These are phyloP conservation scores for Apiotrichum mycotoxinovorans DNA, from an alignment of 1,284 basidiomycete genomes.

Conservation along the genomic window DNA sequence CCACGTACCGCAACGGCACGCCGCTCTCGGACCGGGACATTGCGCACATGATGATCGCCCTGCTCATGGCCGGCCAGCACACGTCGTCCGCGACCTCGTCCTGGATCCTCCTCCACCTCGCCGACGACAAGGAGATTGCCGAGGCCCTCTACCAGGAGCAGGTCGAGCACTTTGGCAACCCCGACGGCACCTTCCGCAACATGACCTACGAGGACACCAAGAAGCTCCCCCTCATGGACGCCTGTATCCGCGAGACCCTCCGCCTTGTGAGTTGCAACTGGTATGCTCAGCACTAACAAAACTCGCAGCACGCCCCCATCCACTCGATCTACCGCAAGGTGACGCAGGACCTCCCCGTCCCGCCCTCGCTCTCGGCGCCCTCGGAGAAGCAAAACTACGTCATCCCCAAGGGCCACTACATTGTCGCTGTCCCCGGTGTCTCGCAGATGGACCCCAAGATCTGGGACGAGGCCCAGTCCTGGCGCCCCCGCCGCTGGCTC, in stretches of 20 bases:
- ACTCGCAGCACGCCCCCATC: slow-evolving; percentile 71
- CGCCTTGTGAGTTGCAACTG: slow-evolving; percentile 55
- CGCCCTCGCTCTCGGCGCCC: slow-evolving; percentile 72
- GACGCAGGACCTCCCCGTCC: slow-evolving; percentile 76
- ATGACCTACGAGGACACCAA: slow-evolving; percentile 86
- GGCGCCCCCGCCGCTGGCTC: slow-evolving; percentile 82
- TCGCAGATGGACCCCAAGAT: slow-evolving; percentile 80
- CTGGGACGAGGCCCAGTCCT: slow-evolving; percentile 71
- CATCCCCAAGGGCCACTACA: slow-evolving; percentile 86
- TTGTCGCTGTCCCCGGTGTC: slow-evolving; percentile 85
- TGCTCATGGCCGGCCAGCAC: slow-evolving; percentile 97
- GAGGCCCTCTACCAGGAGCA: slow-evolving; percentile 85
- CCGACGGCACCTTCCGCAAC: slow-evolving; percentile 73
- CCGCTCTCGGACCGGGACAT: slow-evolving; percentile 82
- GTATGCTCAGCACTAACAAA: slow-evolving; percentile 17
- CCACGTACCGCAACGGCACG: slow-evolving; percentile 81
- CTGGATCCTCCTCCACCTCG: slow-evolving; percentile 90
- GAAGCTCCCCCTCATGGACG: slow-evolving; percentile 76
- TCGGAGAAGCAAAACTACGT: slow-evolving; percentile 68
- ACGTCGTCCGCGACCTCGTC: slow-evolving; percentile 88
- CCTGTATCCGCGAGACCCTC: slow-evolving; percentile 88
- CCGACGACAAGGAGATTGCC: slow-evolving; percentile 72
- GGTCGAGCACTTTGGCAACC: slow-evolving; percentile 71
- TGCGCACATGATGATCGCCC: slow-evolving; percentile 65
- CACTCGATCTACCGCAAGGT: slow-evolving; percentile 78